Evolutionary conservation across 345 rosid genomes (phyloP).

Genomic region (Punica granatum): DNA sequence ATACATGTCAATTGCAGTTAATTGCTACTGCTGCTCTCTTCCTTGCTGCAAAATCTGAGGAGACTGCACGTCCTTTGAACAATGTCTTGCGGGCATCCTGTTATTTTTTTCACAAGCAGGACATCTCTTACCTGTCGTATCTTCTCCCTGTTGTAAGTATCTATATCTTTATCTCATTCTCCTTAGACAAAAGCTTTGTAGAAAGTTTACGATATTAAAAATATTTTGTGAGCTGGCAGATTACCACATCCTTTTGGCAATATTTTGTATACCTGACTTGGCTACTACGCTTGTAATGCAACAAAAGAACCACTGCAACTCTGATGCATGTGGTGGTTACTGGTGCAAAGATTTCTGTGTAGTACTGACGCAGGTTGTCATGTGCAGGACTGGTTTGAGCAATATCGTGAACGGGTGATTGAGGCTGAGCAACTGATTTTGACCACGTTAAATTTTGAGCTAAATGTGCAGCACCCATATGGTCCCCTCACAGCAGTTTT

Average conservation of each 20-base stretch:
- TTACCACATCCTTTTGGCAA: neutral
- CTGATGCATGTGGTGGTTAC: neutral
- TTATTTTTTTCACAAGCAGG: slow-evolving; percentile 64
- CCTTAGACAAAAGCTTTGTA: neutral
- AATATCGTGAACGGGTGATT: slow-evolving; percentile 52
- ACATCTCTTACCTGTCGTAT: slow-evolving; percentile 49
- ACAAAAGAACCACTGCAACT: neutral
- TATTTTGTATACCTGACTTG: neutral
- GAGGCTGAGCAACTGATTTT: slow-evolving; percentile 78
- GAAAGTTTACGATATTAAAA: neutral
- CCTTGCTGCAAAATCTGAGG: slow-evolving; percentile 76
- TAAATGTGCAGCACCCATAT: slow-evolving; percentile 70
- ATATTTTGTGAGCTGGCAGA: too few relatives aligned
- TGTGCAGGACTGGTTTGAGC: slow-evolving; percentile 77
- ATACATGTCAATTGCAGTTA: slow-evolving; percentile 34
- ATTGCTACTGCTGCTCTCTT: slow-evolving; percentile 75
- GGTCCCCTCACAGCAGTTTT: slow-evolving; percentile 55
- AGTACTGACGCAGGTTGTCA: neutral
- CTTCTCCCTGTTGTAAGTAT: slow-evolving; percentile 58
- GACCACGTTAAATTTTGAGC: slow-evolving; percentile 71
- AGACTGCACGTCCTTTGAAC: slow-evolving; percentile 71
- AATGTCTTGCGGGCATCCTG: slow-evolving; percentile 46
- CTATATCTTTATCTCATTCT: neutral
- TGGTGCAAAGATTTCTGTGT: neutral
- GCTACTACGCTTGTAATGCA: neutral